phyloP scores from a whole-genome alignment of 2,329 filamentous ascomycete genomes.

The Botrytis byssoidea region DNA sequence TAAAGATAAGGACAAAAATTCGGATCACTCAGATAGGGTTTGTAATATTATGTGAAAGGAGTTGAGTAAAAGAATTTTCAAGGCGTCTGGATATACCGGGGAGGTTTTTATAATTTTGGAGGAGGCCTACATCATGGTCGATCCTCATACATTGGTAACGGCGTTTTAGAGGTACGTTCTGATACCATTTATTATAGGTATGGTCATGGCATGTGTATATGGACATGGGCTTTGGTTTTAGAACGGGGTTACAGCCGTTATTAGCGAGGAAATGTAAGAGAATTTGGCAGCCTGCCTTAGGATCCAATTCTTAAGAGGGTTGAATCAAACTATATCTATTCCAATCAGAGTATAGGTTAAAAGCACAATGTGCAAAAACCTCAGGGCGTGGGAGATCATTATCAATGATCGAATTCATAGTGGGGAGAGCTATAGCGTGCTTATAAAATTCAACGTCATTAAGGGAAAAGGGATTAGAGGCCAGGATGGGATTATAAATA shows the following conservation, averaged over 20 bases:
- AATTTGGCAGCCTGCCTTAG: neutral
- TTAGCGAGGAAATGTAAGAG: neutral
- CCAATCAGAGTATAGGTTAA: neutral
- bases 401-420: neutral
- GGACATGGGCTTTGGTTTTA: neutral
- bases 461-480: neutral
- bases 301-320: neutral
- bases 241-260: neutral
- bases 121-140: neutral
- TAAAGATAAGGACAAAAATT: conserved; percentile 31
- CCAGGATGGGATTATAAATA: neutral
- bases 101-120: neutral
- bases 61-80: neutral
- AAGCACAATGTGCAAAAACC: neutral
- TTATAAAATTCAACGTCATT: neutral
- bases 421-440: too few relatives aligned
- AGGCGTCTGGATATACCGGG: neutral
- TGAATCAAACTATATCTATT: neutral
- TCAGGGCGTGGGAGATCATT: neutral
- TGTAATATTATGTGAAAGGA: conserved; percentile 47
- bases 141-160: conserved; percentile 3
- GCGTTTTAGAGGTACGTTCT: neutral
- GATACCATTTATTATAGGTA: neutral
- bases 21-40: conserved; percentile 46
- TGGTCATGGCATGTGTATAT: neutral